Conservation (phyloP, 345 rosid genomes). For the Microthlaspi erraticum region DNA sequence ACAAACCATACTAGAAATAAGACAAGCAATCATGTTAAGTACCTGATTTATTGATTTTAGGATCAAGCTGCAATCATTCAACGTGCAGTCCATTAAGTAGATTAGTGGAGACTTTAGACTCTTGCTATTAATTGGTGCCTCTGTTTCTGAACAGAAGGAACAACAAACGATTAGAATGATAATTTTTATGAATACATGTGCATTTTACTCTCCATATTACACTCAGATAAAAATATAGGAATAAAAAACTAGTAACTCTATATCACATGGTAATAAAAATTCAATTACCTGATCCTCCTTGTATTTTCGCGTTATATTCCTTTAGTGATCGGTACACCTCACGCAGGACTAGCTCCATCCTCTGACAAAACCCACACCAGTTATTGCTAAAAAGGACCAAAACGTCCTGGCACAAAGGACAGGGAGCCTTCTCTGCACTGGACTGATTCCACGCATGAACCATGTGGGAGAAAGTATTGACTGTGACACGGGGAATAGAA, state of each 20-base stretch:
- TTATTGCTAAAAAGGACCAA: slow-evolving; percentile 81
- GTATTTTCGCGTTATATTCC: slow-evolving; percentile 53
- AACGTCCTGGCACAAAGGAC: slow-evolving; percentile 70
- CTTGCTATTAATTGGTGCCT: slow-evolving; percentile 28
- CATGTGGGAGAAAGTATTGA: slow-evolving; percentile 58
- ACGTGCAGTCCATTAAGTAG: slow-evolving; percentile 86
- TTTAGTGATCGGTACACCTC: slow-evolving; percentile 75
- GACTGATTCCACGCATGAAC: slow-evolving; percentile 64
- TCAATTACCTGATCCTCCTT: slow-evolving; percentile 54
- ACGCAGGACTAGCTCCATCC: slow-evolving; percentile 88
- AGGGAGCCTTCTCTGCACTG: slow-evolving; percentile 43
- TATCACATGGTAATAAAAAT: background rate
- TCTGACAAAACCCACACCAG: slow-evolving; percentile 97
- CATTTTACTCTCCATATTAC: background rate
- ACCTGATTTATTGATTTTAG: slow-evolving; percentile 73
- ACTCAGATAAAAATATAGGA: slow-evolving; percentile 8
- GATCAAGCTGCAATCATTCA: slow-evolving; percentile 86
- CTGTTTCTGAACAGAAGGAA: slow-evolving; percentile 30
- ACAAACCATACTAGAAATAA: slow-evolving; percentile 21
- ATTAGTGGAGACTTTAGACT: slow-evolving; percentile 60
- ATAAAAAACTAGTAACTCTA: background rate
- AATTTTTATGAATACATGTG: background rate
- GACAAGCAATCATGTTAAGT: slow-evolving; percentile 26
- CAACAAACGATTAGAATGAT: slow-evolving; percentile 11
- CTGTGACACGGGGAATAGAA: slow-evolving; percentile 71